Conservation (phyloP, 2,329 filamentous ascomycete species). For the Aspergillus piperis region DNA sequence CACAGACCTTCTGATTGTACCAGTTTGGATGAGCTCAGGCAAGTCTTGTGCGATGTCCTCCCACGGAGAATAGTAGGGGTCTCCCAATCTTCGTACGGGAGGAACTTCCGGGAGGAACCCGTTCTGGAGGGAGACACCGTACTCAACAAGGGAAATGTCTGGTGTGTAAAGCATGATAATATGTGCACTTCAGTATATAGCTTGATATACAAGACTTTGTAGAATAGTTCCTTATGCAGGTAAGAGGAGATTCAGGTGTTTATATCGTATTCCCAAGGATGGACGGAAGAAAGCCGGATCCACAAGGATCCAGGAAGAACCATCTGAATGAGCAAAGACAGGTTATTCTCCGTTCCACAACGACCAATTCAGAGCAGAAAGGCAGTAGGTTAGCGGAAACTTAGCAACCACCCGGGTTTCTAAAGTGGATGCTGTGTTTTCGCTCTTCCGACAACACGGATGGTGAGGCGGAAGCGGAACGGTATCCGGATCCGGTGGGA, state of each 20-base stretch:
- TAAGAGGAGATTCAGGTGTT: background rate
- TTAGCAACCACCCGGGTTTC: background rate
- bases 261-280: background rate
- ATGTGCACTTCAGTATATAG: too few species aligned
- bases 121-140: conserved; percentile 60
- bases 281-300: background rate
- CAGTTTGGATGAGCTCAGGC: conserved; percentile 73
- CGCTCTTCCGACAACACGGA: conserved; percentile 10
- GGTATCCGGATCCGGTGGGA: conserved; percentile 14
- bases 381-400: background rate
- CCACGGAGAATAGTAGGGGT: conserved; percentile 90
- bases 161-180: conserved; percentile 29
- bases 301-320: background rate
- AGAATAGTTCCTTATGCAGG: background rate
- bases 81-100: conserved; percentile 72
- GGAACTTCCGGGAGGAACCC: conserved; percentile 80
- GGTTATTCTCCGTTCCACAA: background rate
- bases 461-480: conserved; percentile 28
- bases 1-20: conserved; percentile 72
- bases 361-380: background rate
- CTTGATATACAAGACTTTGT: background rate
- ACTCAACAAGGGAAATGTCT: conserved; percentile 60
- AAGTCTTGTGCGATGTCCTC: conserved; percentile 77
- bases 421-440: background rate
- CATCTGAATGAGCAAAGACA: background rate